Evolutionary conservation across 2,329 filamentous ascomycete genomes (phyloP).

Genomic region (Pestalotiopsis sp.): DNA sequence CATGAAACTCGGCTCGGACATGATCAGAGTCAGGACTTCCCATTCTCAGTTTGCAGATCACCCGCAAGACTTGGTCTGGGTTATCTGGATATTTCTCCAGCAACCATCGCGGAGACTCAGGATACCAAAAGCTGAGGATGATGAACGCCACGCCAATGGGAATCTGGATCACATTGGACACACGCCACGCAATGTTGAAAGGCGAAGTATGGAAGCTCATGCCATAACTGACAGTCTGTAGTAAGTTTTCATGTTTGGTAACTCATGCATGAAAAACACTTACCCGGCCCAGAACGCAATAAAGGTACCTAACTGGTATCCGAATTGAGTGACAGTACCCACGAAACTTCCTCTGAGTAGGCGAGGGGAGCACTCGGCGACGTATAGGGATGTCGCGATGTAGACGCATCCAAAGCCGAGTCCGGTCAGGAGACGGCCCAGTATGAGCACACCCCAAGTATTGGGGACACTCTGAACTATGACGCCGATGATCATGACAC

Average conservation of each 20-base stretch:
- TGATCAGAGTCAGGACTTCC: background rate
- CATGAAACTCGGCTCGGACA: slow-evolving; percentile 1
- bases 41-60: background rate
- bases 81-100: background rate
- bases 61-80: background rate
- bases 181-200: background rate
- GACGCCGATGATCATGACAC: slow-evolving; percentile 3
- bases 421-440: background rate
- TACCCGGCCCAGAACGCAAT: background rate
- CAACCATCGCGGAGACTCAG: background rate
- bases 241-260: too few relatives aligned
- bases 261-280: background rate
- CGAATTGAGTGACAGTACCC: background rate
- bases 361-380: background rate
- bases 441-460: background rate
- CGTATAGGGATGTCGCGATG: background rate
- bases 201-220: slow-evolving; percentile 2
- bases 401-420: background rate
- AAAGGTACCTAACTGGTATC: background rate
- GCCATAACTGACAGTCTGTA: background rate
- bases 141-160: background rate
- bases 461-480: slow-evolving; percentile 1
- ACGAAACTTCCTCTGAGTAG: background rate
- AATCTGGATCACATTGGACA: slow-evolving; percentile 1
- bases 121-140: slow-evolving; percentile 1